Conservation (phyloP, 768 basidiomycete species). For the Hypholoma fasciculare region DNA sequence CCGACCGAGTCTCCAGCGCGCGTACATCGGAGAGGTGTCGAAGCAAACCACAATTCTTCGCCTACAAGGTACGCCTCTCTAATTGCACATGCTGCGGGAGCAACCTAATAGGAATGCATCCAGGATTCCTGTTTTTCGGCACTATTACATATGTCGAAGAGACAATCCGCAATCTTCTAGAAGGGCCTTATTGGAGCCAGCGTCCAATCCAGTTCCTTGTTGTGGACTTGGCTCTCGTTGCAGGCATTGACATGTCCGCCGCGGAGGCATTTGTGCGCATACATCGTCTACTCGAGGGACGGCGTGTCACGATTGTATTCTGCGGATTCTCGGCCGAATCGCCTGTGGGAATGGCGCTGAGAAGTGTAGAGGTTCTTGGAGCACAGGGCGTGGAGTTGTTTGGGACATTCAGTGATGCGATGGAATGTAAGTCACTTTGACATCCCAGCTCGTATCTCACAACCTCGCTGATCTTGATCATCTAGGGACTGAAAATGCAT, state of each 20-base stretch:
- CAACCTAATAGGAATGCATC: not conserved
- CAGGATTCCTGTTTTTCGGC: constrained; percentile 89
- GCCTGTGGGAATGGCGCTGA: constrained; percentile 68
- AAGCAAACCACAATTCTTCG: constrained; percentile 88
- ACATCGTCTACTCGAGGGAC: constrained; percentile 74
- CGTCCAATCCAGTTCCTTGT: constrained; percentile 89
- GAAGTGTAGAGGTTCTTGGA: constrained; percentile 79
- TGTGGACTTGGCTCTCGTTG: constrained; percentile 82
- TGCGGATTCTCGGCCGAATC: constrained; percentile 76
- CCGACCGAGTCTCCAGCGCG: constrained; percentile 82
- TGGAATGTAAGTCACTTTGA: constrained; percentile 71
- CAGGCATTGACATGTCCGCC: constrained; percentile 91
- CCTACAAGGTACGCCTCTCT: constrained; percentile 62
- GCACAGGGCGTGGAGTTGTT: constrained; percentile 81
- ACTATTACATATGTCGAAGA: constrained; percentile 92
- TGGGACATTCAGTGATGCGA: constrained; percentile 79
- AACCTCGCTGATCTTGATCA: not conserved
- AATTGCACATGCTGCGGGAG: not conserved
- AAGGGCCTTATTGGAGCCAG: constrained; percentile 66
- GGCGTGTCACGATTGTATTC: constrained; percentile 82
- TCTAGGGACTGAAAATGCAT: constrained; percentile 91
- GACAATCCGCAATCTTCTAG: constrained; percentile 74
- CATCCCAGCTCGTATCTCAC: not conserved
- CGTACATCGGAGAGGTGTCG: constrained; percentile 90
- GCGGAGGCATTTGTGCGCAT: constrained; percentile 94